Evolutionary conservation across 108 stramenopile genomes (phyloP), one percentile per base, ranked within the genome.

Genomic region (Nitzschia inconspicua): DNA sequence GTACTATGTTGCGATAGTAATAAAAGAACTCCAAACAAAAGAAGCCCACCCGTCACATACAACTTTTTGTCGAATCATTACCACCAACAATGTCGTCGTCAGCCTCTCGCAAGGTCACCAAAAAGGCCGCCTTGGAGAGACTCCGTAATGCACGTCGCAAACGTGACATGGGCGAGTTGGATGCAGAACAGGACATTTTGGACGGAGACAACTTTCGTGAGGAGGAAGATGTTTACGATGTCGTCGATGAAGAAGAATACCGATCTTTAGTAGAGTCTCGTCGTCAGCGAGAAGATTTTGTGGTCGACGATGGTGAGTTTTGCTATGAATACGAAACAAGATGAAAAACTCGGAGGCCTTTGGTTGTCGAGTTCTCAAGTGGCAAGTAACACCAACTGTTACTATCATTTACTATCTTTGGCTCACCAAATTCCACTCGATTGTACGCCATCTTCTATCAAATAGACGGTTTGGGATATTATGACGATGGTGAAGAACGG

Each of bases 401-500:
- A 48, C 13, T 48, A 24, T n/a, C 26, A 27, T 46, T 27, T 44
- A 22, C 22, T 26, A 41, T 19, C 18, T 36, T 5, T 44, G n/a
- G n/a, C n/a, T n/a, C n/a, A n/a, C n/a, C n/a, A n/a, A n/a, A n/a
- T n/a, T n/a, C n/a, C 25, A 10, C 32, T 65, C 55, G 27, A 0
- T 40, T 42, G 18, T 35, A 18, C 34, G 47, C 55, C 37, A 20
- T 63, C 36, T 9, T 47, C 24, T 32, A n/a, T n/a, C n/a, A n/a
- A 11, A 0, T 44, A 85, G 98, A 98, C 44, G 97, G 97, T 34
- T 60, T 98, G 18, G 97, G 97, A 19, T 99, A 99, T 73, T 75
- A 85, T 65, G 98, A 99, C 63, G 94, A 99, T 66, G 97, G 97
- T 19, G 97, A 98, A 77, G 97, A 98, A 70, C 85, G 80, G 44